Evolutionary conservation across 805 yeast species (phyloP).

Genomic region (Myxozyma sirexii): DNA sequence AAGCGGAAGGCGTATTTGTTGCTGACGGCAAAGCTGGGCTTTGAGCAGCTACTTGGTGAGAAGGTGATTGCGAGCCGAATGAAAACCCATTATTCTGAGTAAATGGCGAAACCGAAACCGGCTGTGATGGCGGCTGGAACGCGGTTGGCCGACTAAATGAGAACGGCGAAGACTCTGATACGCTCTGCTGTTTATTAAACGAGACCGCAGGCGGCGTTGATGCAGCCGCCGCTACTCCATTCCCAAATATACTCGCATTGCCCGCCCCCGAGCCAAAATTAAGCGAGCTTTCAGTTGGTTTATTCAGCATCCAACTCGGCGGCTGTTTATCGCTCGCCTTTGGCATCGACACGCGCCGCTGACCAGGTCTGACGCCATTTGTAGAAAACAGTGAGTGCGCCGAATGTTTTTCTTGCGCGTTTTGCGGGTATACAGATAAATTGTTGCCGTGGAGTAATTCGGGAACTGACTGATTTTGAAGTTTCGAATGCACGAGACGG

Average conservation of each 20-base stretch:
- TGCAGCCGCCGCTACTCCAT: background rate
- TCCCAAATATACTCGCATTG: background rate
- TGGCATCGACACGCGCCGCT: conserved; percentile 3
- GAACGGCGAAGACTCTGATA: background rate
- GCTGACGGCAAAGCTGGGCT: background rate
- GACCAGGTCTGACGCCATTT: background rate
- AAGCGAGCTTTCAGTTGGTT: background rate
- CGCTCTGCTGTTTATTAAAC: background rate
- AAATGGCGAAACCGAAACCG: background rate
- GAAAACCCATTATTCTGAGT: background rate
- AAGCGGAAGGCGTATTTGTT: background rate
- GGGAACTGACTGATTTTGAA: conserved; percentile 38
- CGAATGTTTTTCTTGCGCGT: conserved; percentile 4
- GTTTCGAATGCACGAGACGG: conserved; percentile 47
- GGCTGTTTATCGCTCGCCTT: background rate
- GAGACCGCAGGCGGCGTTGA: background rate
- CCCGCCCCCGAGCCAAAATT: too few relatives aligned
- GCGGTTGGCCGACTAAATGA: background rate
- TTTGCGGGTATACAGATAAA: conserved; percentile 14
- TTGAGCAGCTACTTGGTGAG: background rate
- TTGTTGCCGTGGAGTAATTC: conserved; percentile 48
- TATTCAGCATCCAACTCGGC: conserved; percentile 5
- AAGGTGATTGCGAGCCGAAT: background rate
- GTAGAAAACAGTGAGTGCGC: conserved; percentile 20
- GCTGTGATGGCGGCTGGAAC: background rate